A percentile compares a stretch with the other conserved stretches of the same genome.
These are phyloP conservation scores for Catharanthus roseus DNA, from an alignment of 257 asterid genomes.

Conservation along the genomic window DNA sequence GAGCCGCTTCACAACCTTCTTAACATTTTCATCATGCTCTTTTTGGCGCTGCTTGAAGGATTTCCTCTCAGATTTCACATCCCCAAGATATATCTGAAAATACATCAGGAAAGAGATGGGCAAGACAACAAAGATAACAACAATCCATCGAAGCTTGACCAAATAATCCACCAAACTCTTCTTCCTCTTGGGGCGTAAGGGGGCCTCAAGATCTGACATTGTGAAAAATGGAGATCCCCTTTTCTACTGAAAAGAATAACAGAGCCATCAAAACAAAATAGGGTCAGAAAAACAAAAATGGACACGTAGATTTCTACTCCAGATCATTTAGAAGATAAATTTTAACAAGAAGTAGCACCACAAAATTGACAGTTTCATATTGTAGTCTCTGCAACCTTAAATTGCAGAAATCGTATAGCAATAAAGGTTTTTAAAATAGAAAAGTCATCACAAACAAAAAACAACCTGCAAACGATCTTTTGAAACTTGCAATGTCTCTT, in stretches of 20 bases:
- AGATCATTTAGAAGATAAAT: background rate
- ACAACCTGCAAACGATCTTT: background rate
- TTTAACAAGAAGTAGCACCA: background rate
- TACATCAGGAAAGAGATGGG: constrained; percentile 73
- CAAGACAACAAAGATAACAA: constrained; percentile 79
- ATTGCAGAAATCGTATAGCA: background rate
- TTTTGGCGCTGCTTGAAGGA: constrained; percentile 65
- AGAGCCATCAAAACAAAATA: background rate
- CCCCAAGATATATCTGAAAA: constrained; percentile 79
- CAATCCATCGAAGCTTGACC: constrained; percentile 81
- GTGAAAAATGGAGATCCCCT: constrained; percentile 9
- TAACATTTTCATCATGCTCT: constrained; percentile 48
- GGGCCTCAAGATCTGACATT: constrained; percentile 91
- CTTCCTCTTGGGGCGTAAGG: constrained; percentile 93
- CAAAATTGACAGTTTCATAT: background rate
- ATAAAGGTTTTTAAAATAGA: background rate
- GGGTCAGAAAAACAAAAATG: background rate
- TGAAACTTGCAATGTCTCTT: background rate
- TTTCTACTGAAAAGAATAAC: background rate
- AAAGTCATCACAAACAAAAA: background rate
- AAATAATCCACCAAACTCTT: constrained; percentile 74
- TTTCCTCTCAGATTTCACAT: constrained; percentile 60
- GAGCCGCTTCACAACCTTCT: constrained; percentile 45
- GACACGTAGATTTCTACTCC: background rate
- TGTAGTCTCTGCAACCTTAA: background rate